Base-by-base conservation (phyloP, 2,329 filamentous ascomycete species). In the Basipetospora chlamydospora region DNA sequence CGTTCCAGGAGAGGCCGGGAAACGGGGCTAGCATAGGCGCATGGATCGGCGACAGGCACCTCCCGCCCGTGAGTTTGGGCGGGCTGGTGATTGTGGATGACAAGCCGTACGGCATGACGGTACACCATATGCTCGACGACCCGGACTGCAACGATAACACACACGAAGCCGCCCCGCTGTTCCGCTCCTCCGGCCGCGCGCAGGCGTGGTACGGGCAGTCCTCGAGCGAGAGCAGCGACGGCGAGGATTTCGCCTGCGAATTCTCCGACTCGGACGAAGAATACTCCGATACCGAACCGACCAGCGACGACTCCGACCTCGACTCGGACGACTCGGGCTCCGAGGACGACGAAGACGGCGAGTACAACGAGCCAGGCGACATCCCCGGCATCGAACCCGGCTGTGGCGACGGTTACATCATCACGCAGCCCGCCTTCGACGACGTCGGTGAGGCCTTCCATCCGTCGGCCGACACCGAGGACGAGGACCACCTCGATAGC, bases 1-100 rank as follows among this genome's bases (percentile, higher is more conserved):
- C 75, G 41, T 88, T 84, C 50, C 87, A 96, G 54, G 66, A 77
- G 46, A 70, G 71, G 16, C 88, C 88, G 1, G 58, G 73, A 0
- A 94, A 87, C 46, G 88, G 88, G 1, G 88, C 88, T 6, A 94
- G 86, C 29, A 95, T 96, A 41, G 88, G 88, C 6, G 87, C 87
- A 1, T 95, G 84, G 65, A 77, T 83, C 35, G 80, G 82, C 39
- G 75, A 86, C 44, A 77, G 82, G 30, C 88, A 95, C 50, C 64
- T 95, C 3, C 86, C 87, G 5, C 85, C 88, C 2, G 88, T 93
- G 3, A 92, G 85, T 22, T 86, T 93, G 46, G 88, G 88, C 10
- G 88, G 88, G 7, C 68, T 94, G 4, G 75, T 96, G 28, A 61
- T 90, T 22, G 75, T 96, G 2, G 86, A 96, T 50, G 76, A 81